Percentiles rank a stretch among this genome's conserved stretches.
phyloP scores from a whole-genome alignment of 345 rosid genomes.

The Ceriops tagal region DNA sequence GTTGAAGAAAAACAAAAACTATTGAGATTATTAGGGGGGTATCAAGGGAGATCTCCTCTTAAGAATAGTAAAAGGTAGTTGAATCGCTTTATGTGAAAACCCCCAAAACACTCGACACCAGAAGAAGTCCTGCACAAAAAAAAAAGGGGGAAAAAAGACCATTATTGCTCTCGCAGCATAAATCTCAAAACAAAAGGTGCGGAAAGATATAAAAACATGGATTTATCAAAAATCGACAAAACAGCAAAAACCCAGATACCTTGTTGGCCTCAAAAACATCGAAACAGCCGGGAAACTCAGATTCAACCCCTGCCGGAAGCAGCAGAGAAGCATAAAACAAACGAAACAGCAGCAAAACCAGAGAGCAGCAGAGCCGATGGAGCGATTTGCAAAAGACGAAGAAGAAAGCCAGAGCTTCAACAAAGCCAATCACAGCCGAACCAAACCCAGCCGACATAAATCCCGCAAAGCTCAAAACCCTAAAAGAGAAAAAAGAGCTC shows the following conservation, averaged over 20 bases:
- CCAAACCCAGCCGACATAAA: conserved; percentile 88
- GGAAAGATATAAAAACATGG: neutral
- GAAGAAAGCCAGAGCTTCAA: conserved; percentile 48
- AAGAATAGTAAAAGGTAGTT: conserved; percentile 63
- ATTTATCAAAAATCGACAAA: neutral
- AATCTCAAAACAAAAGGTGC: neutral
- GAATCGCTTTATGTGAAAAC: conserved; percentile 66
- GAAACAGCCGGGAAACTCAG: conserved; percentile 50
- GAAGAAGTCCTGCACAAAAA: conserved; percentile 62
- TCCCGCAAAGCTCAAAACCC: conserved; percentile 25
- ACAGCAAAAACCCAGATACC: conserved; percentile 34
- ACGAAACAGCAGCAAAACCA: neutral
- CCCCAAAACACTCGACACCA: conserved; percentile 68
- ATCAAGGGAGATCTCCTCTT: conserved; percentile 62
- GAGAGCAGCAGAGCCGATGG: conserved; percentile 18
- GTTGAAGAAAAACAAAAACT: neutral
- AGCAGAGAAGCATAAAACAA: conserved; percentile 40
- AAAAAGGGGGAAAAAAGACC: neutral
- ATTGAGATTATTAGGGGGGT: conserved; percentile 12
- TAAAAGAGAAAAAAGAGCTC: neutral
- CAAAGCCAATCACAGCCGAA: conserved; percentile 67
- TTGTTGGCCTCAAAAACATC: conserved; percentile 72
- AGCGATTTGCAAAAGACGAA: conserved; percentile 9
- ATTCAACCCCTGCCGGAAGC: conserved; percentile 41
- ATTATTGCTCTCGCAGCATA: conserved; percentile 23